These are phyloP conservation scores for Psilocybe mexicana DNA, from an alignment of 1,284 basidiomycete species.

Conservation along the genomic window DNA sequence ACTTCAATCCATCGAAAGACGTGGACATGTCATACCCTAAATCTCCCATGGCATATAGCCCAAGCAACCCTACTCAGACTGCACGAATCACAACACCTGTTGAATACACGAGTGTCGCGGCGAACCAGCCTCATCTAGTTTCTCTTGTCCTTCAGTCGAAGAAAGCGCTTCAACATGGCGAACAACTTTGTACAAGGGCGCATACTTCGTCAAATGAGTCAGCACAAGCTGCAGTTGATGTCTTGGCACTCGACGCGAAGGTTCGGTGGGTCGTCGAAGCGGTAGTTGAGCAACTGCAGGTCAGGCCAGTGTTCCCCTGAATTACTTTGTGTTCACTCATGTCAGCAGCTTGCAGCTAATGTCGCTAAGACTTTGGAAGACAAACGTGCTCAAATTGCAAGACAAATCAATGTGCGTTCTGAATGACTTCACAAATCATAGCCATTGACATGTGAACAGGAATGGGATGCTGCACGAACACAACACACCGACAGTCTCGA, in stretches of 20 bases:
- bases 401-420: conserved; percentile 57
- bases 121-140: conserved; percentile 57
- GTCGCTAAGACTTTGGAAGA: conserved; percentile 74
- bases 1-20: no score
- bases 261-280: conserved; percentile 73
- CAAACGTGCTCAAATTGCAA: conserved; percentile 59
- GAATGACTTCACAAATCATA: not conserved
- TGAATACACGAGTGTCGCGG: not conserved
- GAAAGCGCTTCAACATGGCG: conserved; percentile 74
- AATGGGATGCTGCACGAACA: conserved; percentile 65
- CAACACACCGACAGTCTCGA: conserved; percentile 66
- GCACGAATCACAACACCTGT: not conserved
- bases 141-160: conserved; percentile 78
- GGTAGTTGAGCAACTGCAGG: conserved; percentile 74
- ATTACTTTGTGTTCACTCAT: not conserved
- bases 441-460: conserved; percentile 39
- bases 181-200: conserved; percentile 69
- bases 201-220: conserved; percentile 61
- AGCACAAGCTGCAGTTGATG: conserved; percentile 62
- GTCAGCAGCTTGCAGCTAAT: conserved; percentile 60
- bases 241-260: conserved; percentile 75
- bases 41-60: not conserved
- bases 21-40: not conserved
- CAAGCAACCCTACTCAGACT: not conserved
- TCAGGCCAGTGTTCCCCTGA: conserved; percentile 25